Conservation (phyloP, 1,284 basidiomycete genomes). For the Coniferiporia weirii region DNA sequence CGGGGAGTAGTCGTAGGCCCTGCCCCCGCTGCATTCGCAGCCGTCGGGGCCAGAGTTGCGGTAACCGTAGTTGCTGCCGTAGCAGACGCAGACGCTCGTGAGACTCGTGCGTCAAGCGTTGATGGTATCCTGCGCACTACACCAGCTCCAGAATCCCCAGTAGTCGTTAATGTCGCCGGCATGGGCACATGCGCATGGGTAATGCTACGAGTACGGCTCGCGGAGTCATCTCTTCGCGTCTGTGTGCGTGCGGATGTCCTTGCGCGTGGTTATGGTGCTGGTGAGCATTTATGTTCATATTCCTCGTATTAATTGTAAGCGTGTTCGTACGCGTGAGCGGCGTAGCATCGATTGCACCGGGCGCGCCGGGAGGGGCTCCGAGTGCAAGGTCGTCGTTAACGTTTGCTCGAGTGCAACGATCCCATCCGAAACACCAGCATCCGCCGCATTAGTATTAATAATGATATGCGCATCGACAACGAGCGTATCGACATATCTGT, state of each 20-base stretch:
- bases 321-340: constrained; percentile 35
- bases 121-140: background rate
- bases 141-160: background rate
- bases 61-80: background rate
- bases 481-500: constrained; percentile 29
- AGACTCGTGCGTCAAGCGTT: background rate
- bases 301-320: constrained; percentile 14
- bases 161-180: constrained; percentile 5
- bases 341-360: constrained; percentile 57
- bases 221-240: constrained; percentile 22
- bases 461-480: constrained; percentile 62
- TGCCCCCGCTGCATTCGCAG: background rate
- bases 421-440: constrained; percentile 58
- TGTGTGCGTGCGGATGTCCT: background rate
- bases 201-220: constrained; percentile 20
- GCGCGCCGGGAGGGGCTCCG: constrained; percentile 80
- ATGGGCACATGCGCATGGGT: constrained; percentile 9
- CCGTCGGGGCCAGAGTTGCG: background rate
- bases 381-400: constrained; percentile 74
- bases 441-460: constrained; percentile 41
- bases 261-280: background rate
- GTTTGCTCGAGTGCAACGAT: constrained; percentile 61
- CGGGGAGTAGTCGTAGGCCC: constrained; percentile 1
- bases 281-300: constrained; percentile 6
- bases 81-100: background rate